phyloP scores from a whole-genome alignment of 2,329 filamentous ascomycete species.

The Penicillium expansum region DNA sequence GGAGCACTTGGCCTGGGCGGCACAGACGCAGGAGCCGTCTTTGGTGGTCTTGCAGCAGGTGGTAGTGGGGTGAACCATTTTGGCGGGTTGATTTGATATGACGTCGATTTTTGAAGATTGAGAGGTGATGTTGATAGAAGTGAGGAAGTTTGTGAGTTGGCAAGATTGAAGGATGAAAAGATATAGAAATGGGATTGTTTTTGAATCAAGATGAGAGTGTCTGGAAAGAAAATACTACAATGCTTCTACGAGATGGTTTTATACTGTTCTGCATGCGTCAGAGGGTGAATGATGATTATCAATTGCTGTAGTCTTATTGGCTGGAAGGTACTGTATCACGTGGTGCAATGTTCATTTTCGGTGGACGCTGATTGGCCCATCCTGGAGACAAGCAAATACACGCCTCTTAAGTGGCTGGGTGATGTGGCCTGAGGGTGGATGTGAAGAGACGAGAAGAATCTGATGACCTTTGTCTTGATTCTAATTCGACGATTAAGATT shows the following conservation, averaged over 20 bases:
- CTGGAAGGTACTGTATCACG: neutral
- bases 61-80: slow-evolving; percentile 47
- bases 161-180: neutral
- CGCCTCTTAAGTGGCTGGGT: neutral
- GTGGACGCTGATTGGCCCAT: slow-evolving; percentile 15
- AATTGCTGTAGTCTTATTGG: slow-evolving; percentile 31
- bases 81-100: slow-evolving; percentile 19
- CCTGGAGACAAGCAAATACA: neutral
- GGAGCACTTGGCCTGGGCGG: slow-evolving; percentile 67
- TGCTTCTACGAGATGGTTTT: slow-evolving; percentile 7
- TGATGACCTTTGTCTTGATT: slow-evolving; percentile 12
- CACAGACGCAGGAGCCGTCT: slow-evolving; percentile 55
- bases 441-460: neutral
- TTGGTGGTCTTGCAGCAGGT: slow-evolving; percentile 61
- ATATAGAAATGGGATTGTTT: neutral
- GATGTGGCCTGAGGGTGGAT: neutral
- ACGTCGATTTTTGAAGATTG: neutral
- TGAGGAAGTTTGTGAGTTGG: neutral
- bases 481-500: slow-evolving; percentile 12
- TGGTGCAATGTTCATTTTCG: neutral
- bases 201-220: neutral
- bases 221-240: neutral
- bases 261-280: slow-evolving; percentile 22
- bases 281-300: slow-evolving; percentile 21
- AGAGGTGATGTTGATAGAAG: neutral